A percentile compares a stretch with the other conserved stretches of the same genome.
Evolutionary conservation across 495 filamentous ascomycete species (phyloP).

Genomic region (Astrothelium macrocarpum): DNA sequence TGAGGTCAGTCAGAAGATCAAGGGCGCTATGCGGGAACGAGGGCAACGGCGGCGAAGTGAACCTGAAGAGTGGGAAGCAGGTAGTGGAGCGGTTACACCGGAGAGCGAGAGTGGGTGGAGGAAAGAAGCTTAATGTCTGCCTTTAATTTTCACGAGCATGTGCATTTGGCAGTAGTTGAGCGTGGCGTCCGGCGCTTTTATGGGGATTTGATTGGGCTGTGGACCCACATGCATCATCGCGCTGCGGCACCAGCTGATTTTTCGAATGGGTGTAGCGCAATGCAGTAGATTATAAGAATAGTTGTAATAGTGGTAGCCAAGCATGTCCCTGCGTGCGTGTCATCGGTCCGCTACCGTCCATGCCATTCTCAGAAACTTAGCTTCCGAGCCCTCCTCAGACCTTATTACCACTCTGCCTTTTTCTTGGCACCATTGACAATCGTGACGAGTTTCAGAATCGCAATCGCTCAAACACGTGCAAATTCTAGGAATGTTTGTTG

Average conservation of each 20-base stretch:
- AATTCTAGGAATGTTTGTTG: not conserved
- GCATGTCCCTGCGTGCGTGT: not conserved
- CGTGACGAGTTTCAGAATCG: not conserved
- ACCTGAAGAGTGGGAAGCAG: constrained; percentile 41
- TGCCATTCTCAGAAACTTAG: not conserved
- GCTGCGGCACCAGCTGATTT: no score
- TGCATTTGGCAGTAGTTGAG: not conserved
- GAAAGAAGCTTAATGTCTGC: constrained; percentile 4
- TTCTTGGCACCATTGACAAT: not conserved
- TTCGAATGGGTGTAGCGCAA: no score
- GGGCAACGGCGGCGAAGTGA: constrained; percentile 62
- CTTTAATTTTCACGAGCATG: not conserved
- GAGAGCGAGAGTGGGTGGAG: constrained; percentile 12
- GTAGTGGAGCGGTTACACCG: constrained; percentile 11
- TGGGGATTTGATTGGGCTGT: not conserved
- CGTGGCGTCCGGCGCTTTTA: not conserved
- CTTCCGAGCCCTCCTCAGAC: not conserved
- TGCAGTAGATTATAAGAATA: no score
- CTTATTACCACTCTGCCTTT: not conserved
- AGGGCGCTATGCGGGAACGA: constrained; percentile 80
- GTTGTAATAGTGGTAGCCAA: not conserved
- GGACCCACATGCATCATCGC: not conserved
- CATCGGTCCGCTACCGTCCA: not conserved
- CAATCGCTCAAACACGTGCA: not conserved
- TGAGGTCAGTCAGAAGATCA: constrained; percentile 74